Percentiles rank a stretch among this genome's conserved stretches.
Evolutionary conservation across 169 alveolate species (phyloP).

Genomic region (Amoebophrya sp.): DNA sequence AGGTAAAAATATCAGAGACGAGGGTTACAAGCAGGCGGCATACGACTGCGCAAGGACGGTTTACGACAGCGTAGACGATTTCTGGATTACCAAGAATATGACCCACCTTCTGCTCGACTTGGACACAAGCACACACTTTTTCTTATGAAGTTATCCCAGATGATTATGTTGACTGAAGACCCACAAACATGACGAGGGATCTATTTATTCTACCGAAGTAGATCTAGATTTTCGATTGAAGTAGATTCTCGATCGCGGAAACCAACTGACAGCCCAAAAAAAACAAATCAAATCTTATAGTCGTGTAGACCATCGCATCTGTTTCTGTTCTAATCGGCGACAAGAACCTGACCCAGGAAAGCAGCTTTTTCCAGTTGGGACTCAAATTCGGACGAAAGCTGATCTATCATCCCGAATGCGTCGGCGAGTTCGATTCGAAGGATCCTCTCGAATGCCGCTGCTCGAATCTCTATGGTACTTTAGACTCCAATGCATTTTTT

Average conservation of each 20-base stretch:
- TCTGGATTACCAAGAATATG: constrained; percentile 47
- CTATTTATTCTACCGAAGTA: too few relatives aligned
- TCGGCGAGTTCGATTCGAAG: background rate
- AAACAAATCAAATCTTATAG: too few relatives aligned
- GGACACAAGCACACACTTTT: constrained; percentile 44
- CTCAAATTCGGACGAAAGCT: background rate
- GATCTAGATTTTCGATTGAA: too few relatives aligned
- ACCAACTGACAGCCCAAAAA: too few relatives aligned
- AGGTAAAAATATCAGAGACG: background rate
- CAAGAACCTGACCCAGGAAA: background rate
- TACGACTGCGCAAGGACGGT: background rate
- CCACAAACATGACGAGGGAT: too few relatives aligned
- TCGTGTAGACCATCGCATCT: too few relatives aligned
- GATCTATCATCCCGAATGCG: background rate
- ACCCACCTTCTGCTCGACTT: constrained; percentile 45
- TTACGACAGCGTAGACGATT: constrained; percentile 29
- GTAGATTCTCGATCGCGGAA: too few relatives aligned
- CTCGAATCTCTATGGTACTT: background rate
- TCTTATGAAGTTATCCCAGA: too few relatives aligned
- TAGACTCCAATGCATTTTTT: background rate
- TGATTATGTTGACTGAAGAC: too few relatives aligned
- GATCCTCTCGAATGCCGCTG: background rate
- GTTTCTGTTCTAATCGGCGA: too few relatives aligned
- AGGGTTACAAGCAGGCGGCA: background rate
- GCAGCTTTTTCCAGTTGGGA: background rate